Conservation (phyloP, 257 asterid genomes). For the Nicotiana noctiflora region DNA sequence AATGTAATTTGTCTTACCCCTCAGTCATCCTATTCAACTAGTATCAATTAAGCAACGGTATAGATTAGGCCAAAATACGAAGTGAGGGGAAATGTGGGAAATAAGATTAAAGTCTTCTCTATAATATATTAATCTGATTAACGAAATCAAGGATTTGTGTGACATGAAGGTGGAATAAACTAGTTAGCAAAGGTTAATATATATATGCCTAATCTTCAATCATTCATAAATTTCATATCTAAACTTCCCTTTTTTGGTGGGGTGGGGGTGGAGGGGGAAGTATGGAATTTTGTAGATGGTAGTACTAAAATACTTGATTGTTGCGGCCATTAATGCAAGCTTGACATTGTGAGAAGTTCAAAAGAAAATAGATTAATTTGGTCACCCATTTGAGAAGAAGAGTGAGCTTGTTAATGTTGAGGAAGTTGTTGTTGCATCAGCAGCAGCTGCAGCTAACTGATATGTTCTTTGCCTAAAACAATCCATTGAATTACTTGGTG, state of each 20-base stretch:
- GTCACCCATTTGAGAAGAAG: conserved; percentile 44
- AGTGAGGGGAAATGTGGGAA: background rate
- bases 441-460: conserved; percentile 14
- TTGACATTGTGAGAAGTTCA: background rate
- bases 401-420: conserved; percentile 22
- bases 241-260: background rate
- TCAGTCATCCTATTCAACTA: background rate
- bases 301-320: background rate
- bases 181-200: background rate
- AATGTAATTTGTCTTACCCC: background rate
- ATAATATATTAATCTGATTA: background rate
- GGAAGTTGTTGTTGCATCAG: conserved; percentile 31
- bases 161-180: background rate
- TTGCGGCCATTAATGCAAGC: background rate
- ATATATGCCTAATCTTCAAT: background rate
- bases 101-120: background rate
- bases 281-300: background rate
- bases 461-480: conserved; percentile 49
- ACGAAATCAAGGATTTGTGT: too few relatives aligned
- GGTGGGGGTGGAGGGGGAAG: too few relatives aligned
- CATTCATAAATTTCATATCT: background rate
- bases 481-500: conserved; percentile 73
- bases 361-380: background rate
- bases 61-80: background rate
- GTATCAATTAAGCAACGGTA: background rate